These are phyloP conservation scores for Diaporthe nobilis DNA, from an alignment of 2,329 filamentous ascomycete genomes.

Conservation along the genomic window DNA sequence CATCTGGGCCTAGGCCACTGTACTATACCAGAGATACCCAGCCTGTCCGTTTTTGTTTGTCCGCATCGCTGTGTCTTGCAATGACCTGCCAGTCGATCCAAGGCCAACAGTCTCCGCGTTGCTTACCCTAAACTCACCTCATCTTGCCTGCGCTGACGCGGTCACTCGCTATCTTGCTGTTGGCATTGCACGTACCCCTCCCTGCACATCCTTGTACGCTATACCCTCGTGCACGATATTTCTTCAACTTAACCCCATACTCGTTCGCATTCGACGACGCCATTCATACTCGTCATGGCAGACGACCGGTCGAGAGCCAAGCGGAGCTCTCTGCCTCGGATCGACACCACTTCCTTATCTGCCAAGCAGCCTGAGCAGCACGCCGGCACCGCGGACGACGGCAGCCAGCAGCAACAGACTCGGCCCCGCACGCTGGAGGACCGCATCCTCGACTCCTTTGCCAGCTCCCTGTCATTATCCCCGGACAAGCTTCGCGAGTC, in stretches of 20 bases:
- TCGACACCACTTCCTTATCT: constrained; percentile 32
- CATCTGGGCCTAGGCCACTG: constrained; percentile 21
- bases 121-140: constrained; percentile 11
- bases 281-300: constrained; percentile 28
- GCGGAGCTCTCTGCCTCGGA: constrained; percentile 37
- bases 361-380: constrained; percentile 15
- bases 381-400: background rate
- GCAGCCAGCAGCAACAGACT: constrained; percentile 7
- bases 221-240: constrained; percentile 12
- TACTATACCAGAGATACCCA: constrained; percentile 39
- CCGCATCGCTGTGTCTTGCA: constrained; percentile 13
- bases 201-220: background rate
- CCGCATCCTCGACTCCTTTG: constrained; percentile 39
- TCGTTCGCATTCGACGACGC: background rate
- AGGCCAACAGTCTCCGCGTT: constrained; percentile 23
- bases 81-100: constrained; percentile 36
- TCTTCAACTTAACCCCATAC: background rate
- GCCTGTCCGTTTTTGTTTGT: constrained; percentile 3
- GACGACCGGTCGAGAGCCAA: constrained; percentile 37
- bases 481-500: constrained; percentile 38
- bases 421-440: constrained; percentile 39
- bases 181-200: background rate
- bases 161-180: background rate
- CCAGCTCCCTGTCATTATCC: constrained; percentile 39
- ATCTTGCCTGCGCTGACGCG: constrained; percentile 10